phyloP scores from a whole-genome alignment of 495 filamentous ascomycete species.

The Aspergillus sparsus region DNA sequence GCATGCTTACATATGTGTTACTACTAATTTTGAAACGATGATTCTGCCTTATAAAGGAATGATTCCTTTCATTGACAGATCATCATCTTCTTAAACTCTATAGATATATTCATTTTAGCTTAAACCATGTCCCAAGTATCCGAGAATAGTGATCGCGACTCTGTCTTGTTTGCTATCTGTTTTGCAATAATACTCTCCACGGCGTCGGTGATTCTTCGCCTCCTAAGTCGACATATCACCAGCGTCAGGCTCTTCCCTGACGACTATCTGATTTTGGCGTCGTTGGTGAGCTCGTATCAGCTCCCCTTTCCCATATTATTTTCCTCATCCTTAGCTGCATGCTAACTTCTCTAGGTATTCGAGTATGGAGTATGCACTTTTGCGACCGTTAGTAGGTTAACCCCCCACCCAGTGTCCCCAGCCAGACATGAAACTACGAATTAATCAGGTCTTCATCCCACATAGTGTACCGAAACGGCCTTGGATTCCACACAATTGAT shows the following conservation, averaged over 20 bases:
- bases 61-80: no score
- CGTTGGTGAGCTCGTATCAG: conserved; percentile 26
- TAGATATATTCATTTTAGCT: no score
- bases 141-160: no score
- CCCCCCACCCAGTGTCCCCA: no score
- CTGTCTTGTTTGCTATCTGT: conserved; percentile 20
- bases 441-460: not conserved
- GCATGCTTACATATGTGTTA: no score
- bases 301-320: not conserved
- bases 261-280: conserved; percentile 42
- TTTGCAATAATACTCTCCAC: conserved; percentile 36
- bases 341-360: conserved; percentile 26
- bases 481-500: conserved; percentile 38
- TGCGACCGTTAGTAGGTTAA: conserved; percentile 31
- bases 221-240: conserved; percentile 31
- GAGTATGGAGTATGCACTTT: conserved; percentile 40
- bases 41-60: no score
- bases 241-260: conserved; percentile 33
- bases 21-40: no score
- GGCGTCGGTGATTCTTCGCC: conserved; percentile 33
- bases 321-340: not conserved
- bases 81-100: no score
- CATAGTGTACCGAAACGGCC: conserved; percentile 35
- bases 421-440: not conserved
- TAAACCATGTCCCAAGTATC: no score